Evolutionary conservation across 2,329 filamentous ascomycete genomes (phyloP).

Genomic region (Talaromyces atroroseus): DNA sequence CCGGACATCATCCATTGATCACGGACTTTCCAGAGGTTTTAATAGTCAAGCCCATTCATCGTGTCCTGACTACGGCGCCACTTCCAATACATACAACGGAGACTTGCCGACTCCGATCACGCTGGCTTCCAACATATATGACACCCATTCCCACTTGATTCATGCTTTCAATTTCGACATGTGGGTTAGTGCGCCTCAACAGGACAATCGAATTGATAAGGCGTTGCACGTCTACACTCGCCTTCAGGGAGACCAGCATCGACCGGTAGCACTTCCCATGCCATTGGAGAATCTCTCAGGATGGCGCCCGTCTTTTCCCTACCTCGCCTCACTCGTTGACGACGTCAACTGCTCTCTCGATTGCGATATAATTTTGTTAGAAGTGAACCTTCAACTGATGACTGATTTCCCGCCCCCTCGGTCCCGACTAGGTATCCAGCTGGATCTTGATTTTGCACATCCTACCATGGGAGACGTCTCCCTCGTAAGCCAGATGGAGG

Average conservation of each 20-base stretch:
- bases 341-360: constrained; percentile 28
- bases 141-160: constrained; percentile 24
- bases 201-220: constrained; percentile 32
- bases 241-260: constrained; percentile 35
- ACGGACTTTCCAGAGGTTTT: constrained; percentile 27
- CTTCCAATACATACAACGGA: constrained; percentile 28
- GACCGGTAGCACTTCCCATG: constrained; percentile 29
- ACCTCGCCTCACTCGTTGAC: constrained; percentile 32
- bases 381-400: constrained; percentile 41
- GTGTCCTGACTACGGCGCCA: constrained; percentile 29
- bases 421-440: constrained; percentile 38
- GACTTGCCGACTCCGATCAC: constrained; percentile 32
- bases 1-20: constrained; percentile 30
- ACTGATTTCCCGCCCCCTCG: constrained; percentile 37
- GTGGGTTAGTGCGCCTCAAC: constrained; percentile 39
- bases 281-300: constrained; percentile 35
- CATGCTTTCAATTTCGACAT: constrained; percentile 41
- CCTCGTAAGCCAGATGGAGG: constrained; percentile 32
- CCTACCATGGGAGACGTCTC: constrained; percentile 27
- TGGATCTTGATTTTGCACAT: constrained; percentile 38
- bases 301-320: constrained; percentile 40
- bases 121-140: constrained; percentile 29
- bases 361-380: constrained; percentile 41
- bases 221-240: constrained; percentile 42
- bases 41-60: constrained; percentile 20